phyloP scores from a whole-genome alignment of 768 basidiomycete species.

The Russula brevipes region DNA sequence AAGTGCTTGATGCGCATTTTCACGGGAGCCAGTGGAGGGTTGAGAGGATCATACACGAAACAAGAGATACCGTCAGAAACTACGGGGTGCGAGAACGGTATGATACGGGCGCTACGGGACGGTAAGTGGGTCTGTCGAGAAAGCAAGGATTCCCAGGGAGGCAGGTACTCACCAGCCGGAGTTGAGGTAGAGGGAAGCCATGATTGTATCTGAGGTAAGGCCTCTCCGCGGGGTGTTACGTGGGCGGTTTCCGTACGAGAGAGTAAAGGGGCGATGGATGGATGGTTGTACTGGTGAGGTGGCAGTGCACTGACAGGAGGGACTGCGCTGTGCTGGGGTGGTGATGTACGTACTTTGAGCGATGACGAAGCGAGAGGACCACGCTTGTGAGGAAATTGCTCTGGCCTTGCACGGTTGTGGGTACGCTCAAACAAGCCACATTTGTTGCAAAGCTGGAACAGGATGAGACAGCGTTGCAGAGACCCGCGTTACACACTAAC shows the following conservation, averaged over 20 bases:
- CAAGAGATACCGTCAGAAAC: neutral
- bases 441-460: slow-evolving; percentile 47
- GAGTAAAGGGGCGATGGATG: slow-evolving; percentile 46
- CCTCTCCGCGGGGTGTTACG: slow-evolving; percentile 10
- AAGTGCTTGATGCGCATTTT: neutral
- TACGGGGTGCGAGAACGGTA: slow-evolving; percentile 21
- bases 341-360: slow-evolving; percentile 39
- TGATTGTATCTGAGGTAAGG: slow-evolving; percentile 19
- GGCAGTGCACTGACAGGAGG: slow-evolving; percentile 43
- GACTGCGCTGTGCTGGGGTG: slow-evolving; percentile 36
- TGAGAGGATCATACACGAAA: neutral
- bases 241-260: slow-evolving; percentile 33
- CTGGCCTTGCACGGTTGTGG: slow-evolving; percentile 70
- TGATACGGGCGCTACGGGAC: slow-evolving; percentile 11
- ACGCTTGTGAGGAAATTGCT: slow-evolving; percentile 77
- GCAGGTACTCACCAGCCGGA: slow-evolving; percentile 9
- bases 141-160: neutral
- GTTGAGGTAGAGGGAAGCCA: slow-evolving; percentile 20
- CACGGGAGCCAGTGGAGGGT: neutral
- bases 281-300: slow-evolving; percentile 49
- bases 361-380: slow-evolving; percentile 55
- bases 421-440: slow-evolving; percentile 79
- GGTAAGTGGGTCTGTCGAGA: slow-evolving; percentile 6
- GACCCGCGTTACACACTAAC: slow-evolving; percentile 31
- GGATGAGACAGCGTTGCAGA: neutral